Conservation (phyloP, 176 grass and related monocot genomes). For the Bolboschoenus planiculmis region DNA sequence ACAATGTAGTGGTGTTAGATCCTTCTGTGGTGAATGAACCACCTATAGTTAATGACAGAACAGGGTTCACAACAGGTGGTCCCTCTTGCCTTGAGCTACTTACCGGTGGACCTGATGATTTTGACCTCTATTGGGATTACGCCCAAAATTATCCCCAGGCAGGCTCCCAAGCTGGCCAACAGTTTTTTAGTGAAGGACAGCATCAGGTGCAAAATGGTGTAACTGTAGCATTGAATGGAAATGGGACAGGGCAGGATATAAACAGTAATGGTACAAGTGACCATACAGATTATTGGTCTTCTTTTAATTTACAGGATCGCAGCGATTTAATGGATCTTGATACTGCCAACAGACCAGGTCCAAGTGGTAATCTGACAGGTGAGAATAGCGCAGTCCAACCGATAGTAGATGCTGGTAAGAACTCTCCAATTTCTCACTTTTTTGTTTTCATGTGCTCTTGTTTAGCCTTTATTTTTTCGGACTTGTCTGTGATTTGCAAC, state of each 20-base stretch:
- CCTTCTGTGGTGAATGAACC: slow-evolving; percentile 28
- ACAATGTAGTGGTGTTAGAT: slow-evolving; percentile 46
- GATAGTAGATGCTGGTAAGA: slow-evolving; percentile 1
- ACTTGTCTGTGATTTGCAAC: neutral
- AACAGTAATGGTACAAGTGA: slow-evolving; percentile 21
- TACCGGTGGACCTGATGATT: slow-evolving; percentile 36
- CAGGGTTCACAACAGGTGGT: slow-evolving; percentile 23
- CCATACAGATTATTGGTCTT: slow-evolving; percentile 37
- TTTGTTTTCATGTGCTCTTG: neutral
- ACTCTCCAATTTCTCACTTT: neutral
- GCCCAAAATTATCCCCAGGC: slow-evolving; percentile 23
- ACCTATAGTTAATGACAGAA: slow-evolving; percentile 32
- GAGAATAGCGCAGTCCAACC: slow-evolving; percentile 11
- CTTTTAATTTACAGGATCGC: slow-evolving; percentile 31
- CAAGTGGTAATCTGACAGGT: neutral
- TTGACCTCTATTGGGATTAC: slow-evolving; percentile 54
- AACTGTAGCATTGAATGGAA: slow-evolving; percentile 22
- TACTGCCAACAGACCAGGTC: neutral
- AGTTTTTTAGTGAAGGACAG: slow-evolving; percentile 22
- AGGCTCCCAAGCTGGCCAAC: neutral
- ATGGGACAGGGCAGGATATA: slow-evolving; percentile 26
- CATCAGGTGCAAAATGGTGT: slow-evolving; percentile 24
- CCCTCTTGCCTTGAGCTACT: slow-evolving; percentile 36
- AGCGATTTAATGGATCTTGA: neutral
- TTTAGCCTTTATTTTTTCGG: neutral